phyloP scores from a whole-genome alignment of 129 eudicot genomes.

The Centella asiatica region DNA sequence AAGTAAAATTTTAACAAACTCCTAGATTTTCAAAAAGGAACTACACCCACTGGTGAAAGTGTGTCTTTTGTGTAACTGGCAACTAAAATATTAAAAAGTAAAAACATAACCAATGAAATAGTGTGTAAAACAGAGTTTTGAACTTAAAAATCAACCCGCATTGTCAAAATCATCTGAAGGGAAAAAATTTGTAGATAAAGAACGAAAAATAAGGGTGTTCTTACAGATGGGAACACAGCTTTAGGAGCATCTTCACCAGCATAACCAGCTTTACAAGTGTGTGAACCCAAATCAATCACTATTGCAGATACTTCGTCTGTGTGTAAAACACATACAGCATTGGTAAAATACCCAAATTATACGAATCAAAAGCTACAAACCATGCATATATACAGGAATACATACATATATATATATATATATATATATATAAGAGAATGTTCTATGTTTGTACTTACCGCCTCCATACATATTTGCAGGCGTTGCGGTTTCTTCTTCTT shows the following conservation, averaged over 20 bases:
- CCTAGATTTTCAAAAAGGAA: neutral
- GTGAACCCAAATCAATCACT: constrained; percentile 86
- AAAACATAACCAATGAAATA: neutral
- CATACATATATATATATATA: neutral
- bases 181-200: neutral
- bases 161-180: neutral
- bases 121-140: neutral
- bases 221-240: constrained; percentile 93
- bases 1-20: too few relatives aligned
- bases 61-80: neutral
- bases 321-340: constrained; percentile 10
- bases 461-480: constrained; percentile 12
- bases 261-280: constrained; percentile 97
- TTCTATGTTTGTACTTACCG: neutral
- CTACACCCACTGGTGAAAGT: neutral
- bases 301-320: constrained; percentile 98
- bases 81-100: too few relatives aligned
- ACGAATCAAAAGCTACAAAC: neutral
- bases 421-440: neutral
- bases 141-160: neutral
- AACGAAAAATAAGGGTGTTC: neutral
- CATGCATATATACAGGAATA: neutral
- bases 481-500: neutral
- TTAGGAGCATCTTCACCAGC: constrained; percentile 98
- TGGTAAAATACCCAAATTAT: neutral